phyloP scores from a whole-genome alignment of 140 eudicot genomes.

The Oenanthe javanica region DNA sequence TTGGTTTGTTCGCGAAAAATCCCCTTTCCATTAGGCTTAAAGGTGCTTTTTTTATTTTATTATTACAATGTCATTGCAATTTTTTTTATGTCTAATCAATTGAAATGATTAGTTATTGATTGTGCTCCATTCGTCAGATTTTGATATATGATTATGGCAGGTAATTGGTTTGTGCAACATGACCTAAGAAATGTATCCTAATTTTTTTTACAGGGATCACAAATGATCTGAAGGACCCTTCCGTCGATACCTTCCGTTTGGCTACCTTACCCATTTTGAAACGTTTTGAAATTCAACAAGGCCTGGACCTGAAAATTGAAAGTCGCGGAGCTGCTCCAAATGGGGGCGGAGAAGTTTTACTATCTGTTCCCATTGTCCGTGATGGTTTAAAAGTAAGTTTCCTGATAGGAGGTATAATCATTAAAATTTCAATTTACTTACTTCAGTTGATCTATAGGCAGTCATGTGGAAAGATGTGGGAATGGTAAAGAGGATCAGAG shows the following conservation, averaged over 20 bases:
- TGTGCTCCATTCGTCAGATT: not conserved
- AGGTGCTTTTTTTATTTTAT: constrained; percentile 27
- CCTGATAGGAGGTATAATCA: not conserved
- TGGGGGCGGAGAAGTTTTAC: constrained; percentile 87
- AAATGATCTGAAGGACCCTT: constrained; percentile 86
- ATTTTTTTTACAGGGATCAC: constrained; percentile 66
- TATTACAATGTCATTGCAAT: too few species aligned
- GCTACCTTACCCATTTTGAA: constrained; percentile 66
- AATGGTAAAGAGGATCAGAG: constrained; percentile 84
- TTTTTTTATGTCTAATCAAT: too few species aligned
- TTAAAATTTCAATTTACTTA: constrained; percentile 8
- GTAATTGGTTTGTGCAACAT: not conserved
- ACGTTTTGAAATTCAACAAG: constrained; percentile 84
- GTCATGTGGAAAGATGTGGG: constrained; percentile 84
- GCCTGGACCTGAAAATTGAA: constrained; percentile 63
- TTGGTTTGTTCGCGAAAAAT: constrained; percentile 82
- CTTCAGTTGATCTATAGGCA: constrained; percentile 38
- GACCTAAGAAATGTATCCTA: not conserved
- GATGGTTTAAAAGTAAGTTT: constrained; percentile 52
- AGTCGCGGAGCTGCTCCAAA: constrained; percentile 86
- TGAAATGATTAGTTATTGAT: not conserved
- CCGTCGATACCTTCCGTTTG: constrained; percentile 80
- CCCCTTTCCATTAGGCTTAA: constrained; percentile 70
- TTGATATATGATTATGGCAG: not conserved
- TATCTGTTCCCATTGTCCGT: constrained; percentile 69